Evolutionary conservation across 2,329 filamentous ascomycete genomes (phyloP).

Genomic region (Aspergillus sclerotialis): DNA sequence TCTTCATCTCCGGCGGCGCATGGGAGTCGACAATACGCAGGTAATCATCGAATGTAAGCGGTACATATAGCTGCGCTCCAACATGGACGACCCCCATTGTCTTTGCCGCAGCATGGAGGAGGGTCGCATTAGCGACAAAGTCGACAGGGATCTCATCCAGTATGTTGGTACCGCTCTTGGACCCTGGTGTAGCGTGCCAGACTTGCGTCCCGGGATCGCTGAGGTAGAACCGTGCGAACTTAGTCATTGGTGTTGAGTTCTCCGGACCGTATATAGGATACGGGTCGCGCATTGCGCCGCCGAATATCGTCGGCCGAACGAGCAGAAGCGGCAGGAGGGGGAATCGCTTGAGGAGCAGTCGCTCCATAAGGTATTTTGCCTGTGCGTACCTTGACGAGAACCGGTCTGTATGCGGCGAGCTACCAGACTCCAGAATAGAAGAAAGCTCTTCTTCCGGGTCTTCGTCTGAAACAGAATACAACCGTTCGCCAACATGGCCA

Average conservation of each 20-base stretch:
- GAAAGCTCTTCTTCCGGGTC: conserved; percentile 22
- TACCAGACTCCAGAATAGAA: conserved; percentile 12
- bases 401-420: conserved; percentile 10
- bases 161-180: conserved; percentile 20
- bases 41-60: conserved; percentile 21
- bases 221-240: conserved; percentile 21
- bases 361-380: conserved; percentile 26
- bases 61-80: conserved; percentile 22
- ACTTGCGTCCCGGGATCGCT: conserved; percentile 20
- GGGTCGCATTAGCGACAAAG: conserved; percentile 25
- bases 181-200: conserved; percentile 23
- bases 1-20: conserved; percentile 14
- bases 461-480: conserved; percentile 15
- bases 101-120: conserved; percentile 21
- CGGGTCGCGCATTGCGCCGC: conserved; percentile 20
- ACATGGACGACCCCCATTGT: conserved; percentile 24
- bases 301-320: conserved; percentile 25
- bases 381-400: conserved; percentile 26
- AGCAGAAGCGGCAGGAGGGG: conserved; percentile 21
- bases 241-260: conserved; percentile 24
- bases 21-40: conserved; percentile 12
- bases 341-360: conserved; percentile 19
- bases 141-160: conserved; percentile 27
- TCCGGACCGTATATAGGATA: conserved; percentile 24
- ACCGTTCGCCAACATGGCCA: conserved; percentile 19